Conservation (phyloP, 2,329 filamentous ascomycete genomes). For the Cercospora beticola region DNA sequence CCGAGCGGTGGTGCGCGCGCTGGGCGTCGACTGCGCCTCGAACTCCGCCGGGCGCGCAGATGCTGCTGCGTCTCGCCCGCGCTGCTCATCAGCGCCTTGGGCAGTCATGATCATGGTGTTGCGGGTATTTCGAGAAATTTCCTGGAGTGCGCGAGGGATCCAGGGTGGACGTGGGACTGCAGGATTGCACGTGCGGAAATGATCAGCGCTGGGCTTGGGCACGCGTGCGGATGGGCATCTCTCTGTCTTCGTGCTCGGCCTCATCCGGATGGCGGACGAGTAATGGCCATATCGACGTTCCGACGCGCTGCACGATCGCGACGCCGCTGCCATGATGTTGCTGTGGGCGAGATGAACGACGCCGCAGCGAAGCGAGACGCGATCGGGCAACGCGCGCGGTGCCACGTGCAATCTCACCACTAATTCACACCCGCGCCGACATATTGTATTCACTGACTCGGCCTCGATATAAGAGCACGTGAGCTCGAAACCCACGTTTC, state of each 20-base stretch:
- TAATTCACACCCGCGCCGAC: neutral
- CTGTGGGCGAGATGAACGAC: neutral
- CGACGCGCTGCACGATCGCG: slow-evolving; percentile 8
- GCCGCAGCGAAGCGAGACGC: slow-evolving; percentile 15
- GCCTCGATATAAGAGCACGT: slow-evolving; percentile 2
- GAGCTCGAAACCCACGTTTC: slow-evolving; percentile 1
- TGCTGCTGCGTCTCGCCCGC: neutral
- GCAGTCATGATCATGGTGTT: slow-evolving; percentile 9
- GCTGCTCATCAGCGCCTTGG: slow-evolving; percentile 2
- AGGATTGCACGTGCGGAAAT: slow-evolving; percentile 26
- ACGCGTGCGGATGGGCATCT: slow-evolving; percentile 13
- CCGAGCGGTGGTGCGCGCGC: neutral
- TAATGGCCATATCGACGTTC: slow-evolving; percentile 14
- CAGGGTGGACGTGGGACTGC: slow-evolving; percentile 17
- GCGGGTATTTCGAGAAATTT: slow-evolving; percentile 27
- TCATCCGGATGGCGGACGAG: slow-evolving; percentile 10
- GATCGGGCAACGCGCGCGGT: neutral
- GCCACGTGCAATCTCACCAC: slow-evolving; percentile 8
- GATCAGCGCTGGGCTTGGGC: slow-evolving; percentile 25
- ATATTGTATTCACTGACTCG: slow-evolving; percentile 17
- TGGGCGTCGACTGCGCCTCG: neutral
- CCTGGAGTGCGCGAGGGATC: slow-evolving; percentile 23
- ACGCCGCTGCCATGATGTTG: neutral
- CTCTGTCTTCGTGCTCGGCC: slow-evolving; percentile 3
- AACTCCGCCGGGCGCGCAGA: neutral